Evolutionary conservation across 208 protist species (phyloP), one percentile per base, ranked within the genome.

Genomic region (Trypanosoma avium): DNA sequence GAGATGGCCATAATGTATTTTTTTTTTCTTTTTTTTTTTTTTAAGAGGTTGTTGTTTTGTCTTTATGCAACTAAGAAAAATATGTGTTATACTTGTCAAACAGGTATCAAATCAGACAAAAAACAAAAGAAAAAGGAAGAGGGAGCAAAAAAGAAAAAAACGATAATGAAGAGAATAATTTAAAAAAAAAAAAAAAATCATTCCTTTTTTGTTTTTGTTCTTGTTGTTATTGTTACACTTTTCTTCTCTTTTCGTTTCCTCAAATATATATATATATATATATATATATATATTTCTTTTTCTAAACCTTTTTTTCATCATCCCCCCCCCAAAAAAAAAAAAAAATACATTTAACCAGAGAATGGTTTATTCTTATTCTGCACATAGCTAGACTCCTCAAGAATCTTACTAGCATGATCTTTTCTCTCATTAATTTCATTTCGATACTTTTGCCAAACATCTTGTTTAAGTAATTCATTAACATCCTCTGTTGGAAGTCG

Each of bases 341-440:
- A 55, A 3, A 54, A 2, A n/a, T 40, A 63, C 56, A 19, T 71
- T 58, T 30, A 73, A 46, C 42, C 62, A 1, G 27, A 22, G 32
- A 42, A 57, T 9, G 74, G 70, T 53, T 78, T 90, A 59, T 93
- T 90, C 54, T 87, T 88, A 12, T 74, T 70, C 19, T 81, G 53
- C 58, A 88, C 79, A 38, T 87, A 90, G 60, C 79, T 90, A 15
- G 81, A 89, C 1, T 90, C 82, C 52, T 90, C 83, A 0, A 93
- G 75, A 56, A 88, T 66, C 52, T 88, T 90, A 46, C 75, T 86
- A 7, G 80, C 79, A 9, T 86, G 67, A 53, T 90, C 81, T 67
- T 90, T 86, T 19, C 83, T 59, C 47, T 79, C 72, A 52, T 82
- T 88, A 7, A 90, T 33, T 19, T 84, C 76, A 55, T 85, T 90